Conservation (phyloP, 2,329 filamentous ascomycete species). For the Penicillium nordicum region DNA sequence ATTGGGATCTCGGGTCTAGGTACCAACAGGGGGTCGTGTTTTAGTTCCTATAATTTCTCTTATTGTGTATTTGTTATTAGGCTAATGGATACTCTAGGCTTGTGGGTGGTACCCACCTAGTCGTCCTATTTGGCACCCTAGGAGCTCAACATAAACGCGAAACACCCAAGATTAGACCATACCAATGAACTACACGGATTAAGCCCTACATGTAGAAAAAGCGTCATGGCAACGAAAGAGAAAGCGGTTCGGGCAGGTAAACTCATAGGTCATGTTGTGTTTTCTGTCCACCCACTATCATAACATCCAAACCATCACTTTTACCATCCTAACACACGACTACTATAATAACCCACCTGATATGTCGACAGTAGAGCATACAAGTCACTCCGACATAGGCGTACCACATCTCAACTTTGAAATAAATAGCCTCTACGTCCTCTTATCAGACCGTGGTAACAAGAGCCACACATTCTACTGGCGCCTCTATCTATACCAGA, state of each 20-base stretch:
- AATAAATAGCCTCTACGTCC: neutral
- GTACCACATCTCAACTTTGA: neutral
- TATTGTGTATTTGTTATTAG: neutral
- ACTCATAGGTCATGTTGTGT: too few relatives aligned
- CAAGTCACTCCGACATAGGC: too few relatives aligned
- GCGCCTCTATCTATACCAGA: neutral
- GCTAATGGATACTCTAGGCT: neutral
- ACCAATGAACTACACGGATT: neutral
- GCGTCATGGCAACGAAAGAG: neutral
- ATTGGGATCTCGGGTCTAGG: neutral
- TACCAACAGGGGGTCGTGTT: neutral
- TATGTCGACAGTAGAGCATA: neutral
- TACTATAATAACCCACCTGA: neutral
- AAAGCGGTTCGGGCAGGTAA: too few relatives aligned
- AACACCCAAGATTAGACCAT: neutral
- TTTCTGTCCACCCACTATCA: too few relatives aligned
- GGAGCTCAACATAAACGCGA: neutral
- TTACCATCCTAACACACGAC: neutral
- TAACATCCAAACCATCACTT: neutral
- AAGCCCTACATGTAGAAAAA: neutral
- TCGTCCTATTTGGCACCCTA: neutral
- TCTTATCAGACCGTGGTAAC: neutral
- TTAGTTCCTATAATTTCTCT: neutral
- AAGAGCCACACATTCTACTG: neutral
- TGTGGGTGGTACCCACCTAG: neutral